Evolutionary conservation across 768 basidiomycete genomes (phyloP), one percentile per base, ranked within the genome.

Genomic region (Pseudohyphozyma bogoriensis): DNA sequence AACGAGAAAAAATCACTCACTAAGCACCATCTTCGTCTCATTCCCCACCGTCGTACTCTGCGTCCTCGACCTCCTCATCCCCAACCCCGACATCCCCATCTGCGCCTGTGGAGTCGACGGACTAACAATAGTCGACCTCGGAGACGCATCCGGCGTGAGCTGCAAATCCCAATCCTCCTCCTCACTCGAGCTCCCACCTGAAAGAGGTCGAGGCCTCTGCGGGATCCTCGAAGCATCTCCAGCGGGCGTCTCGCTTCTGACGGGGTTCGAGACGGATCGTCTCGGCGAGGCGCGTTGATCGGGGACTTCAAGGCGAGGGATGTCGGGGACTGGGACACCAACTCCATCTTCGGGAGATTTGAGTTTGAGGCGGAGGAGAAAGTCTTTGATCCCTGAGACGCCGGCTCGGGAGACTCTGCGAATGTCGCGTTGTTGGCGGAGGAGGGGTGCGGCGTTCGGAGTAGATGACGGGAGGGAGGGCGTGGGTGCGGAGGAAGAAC

Each of bases 361-460:
- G n/a, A 56, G 33, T 0, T 58, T 55, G 29, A 66, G 49, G 11
- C 65, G 58, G 10, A 62, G 36, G 46, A 66, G 52, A 28, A 66
- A 59, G 31, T 62, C 65, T 22, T 61, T 61, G 44, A 62, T 66
- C 9, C 65, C 65, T 4, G 58, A 52, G 2, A 60, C 58, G 37
- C 60, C 58, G 10, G 33, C 51, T 0, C 58, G 58, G 7, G 40
- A 35, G 45, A 62, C 65, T 5, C 65, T 60, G 16, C 64, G 60
- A 13, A 58, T 22, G 8, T 28, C 31, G 46, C 31, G 18, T 20
- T 40, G 32, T 13, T 10, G n/a, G 52, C 40, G 2, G 40, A 46
- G 3, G 59, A 55, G 22, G 18, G 18, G 1, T 16, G 35, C 31
- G 26, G 44, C 31, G 10, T 47, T 53, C 2, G 59, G 51, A 15